Conservation (phyloP, 2,329 filamentous ascomycete genomes). For the Diaporthe destruens region DNA sequence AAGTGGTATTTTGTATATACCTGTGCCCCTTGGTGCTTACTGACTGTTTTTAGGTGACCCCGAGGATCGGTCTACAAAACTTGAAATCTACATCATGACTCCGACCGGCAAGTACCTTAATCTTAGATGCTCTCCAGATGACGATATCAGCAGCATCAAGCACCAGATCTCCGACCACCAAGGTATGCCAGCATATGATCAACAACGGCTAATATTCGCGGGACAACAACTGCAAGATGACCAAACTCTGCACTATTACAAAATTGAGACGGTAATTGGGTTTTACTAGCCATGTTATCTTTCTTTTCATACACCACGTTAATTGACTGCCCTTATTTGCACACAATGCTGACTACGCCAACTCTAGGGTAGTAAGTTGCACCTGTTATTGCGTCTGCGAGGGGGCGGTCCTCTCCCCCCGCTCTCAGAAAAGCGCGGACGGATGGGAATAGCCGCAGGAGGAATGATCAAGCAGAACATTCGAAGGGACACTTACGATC, state of each 20-base stretch:
- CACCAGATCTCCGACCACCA: background rate
- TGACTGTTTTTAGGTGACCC: conserved; percentile 6
- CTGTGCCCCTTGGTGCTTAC: background rate
- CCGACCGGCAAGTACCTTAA: background rate
- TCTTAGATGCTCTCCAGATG: background rate
- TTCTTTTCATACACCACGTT: too few species aligned
- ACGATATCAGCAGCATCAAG: background rate
- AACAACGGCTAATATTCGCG: background rate
- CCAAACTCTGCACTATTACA: background rate
- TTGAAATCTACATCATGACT: background rate
- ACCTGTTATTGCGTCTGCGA: too few species aligned
- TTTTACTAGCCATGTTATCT: too few species aligned
- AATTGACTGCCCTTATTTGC: too few species aligned
- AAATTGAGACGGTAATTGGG: background rate
- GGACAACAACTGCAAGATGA: background rate
- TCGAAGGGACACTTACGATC: too few species aligned
- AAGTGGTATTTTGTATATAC: background rate
- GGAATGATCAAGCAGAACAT: too few species aligned
- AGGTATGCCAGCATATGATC: background rate
- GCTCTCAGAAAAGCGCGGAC: too few species aligned
- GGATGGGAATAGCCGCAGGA: too few species aligned
- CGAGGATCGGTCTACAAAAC: too few species aligned
- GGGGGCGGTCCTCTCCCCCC: too few species aligned
- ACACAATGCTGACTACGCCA: too few species aligned
- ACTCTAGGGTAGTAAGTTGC: too few species aligned